These are phyloP conservation scores for Aspergillus chevalieri DNA, from an alignment of 2,329 filamentous ascomycete species.

Conservation along the genomic window DNA sequence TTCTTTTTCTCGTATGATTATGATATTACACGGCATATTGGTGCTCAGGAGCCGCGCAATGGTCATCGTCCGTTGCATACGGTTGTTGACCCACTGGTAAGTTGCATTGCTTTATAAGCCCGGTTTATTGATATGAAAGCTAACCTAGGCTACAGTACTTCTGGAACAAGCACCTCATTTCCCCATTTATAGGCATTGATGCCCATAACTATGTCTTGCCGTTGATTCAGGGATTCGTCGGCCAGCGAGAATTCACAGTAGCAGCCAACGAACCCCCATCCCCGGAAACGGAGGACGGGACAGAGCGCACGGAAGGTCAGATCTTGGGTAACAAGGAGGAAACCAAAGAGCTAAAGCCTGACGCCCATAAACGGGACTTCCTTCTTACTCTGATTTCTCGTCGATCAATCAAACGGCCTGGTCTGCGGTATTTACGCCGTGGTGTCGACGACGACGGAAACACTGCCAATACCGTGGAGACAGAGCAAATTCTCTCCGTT, in stretches of 20 bases:
- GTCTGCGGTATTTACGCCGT: conserved; percentile 80
- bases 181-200: conserved; percentile 67
- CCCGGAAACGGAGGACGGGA: conserved; percentile 5
- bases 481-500: conserved; percentile 82
- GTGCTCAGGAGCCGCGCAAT: conserved; percentile 32
- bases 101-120: not conserved
- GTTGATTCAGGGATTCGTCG: conserved; percentile 89
- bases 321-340: conserved; percentile 41
- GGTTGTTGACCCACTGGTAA: conserved; percentile 62
- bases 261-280: conserved; percentile 38
- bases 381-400: conserved; percentile 89
- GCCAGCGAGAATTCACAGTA: conserved; percentile 73
- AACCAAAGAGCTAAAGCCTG: conserved; percentile 19
- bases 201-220: conserved; percentile 69
- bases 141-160: conserved; percentile 55
- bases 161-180: conserved; percentile 76
- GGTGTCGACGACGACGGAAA: conserved; percentile 86
- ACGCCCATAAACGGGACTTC: conserved; percentile 45
- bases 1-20: conserved; percentile 96
- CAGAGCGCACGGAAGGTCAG: conserved; percentile 18
- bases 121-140: not conserved
- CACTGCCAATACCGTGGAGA: conserved; percentile 86
- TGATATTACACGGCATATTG: conserved; percentile 69
- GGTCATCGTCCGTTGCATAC: conserved; percentile 60
- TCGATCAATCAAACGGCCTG: conserved; percentile 76